Percentiles rank a stretch among this genome's conserved stretches.
phyloP scores from a whole-genome alignment of 345 rosid species.

The Eucalyptus tenuipes region DNA sequence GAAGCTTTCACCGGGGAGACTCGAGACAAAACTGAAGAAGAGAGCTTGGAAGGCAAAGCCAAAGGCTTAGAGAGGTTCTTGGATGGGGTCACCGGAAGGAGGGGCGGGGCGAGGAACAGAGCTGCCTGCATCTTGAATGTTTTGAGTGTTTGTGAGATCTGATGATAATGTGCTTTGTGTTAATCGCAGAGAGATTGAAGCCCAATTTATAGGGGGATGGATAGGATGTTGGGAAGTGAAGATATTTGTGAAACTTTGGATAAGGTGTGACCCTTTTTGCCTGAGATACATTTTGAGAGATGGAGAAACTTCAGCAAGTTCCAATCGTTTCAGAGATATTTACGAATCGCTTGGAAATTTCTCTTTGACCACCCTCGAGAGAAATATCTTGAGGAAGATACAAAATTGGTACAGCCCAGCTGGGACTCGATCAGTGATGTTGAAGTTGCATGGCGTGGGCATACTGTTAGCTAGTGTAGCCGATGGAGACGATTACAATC shows the following conservation, averaged over 20 bases:
- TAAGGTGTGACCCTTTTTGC: neutral
- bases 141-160: neutral
- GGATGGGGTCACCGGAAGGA: conserved; percentile 3
- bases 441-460: neutral
- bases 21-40: neutral
- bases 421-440: neutral
- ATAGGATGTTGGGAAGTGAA: neutral
- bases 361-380: neutral
- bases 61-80: neutral
- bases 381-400: neutral
- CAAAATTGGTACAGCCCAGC: neutral
- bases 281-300: neutral
- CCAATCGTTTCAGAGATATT: conserved; percentile 11
- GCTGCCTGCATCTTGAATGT: conserved; percentile 25
- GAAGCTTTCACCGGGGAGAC: conserved; percentile 12
- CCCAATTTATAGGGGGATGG: neutral
- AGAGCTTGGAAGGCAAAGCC: neutral
- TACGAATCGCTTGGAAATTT: neutral
- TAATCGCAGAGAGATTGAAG: neutral
- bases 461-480: neutral
- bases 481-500: neutral
- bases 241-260: conserved; percentile 5
- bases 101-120: conserved; percentile 6
- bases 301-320: neutral
- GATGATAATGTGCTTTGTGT: neutral